Evolutionary conservation across 108 stramenopile genomes (phyloP), one percentile per base, ranked within the genome.

Genomic region (Cafeteria roenbergensis): DNA sequence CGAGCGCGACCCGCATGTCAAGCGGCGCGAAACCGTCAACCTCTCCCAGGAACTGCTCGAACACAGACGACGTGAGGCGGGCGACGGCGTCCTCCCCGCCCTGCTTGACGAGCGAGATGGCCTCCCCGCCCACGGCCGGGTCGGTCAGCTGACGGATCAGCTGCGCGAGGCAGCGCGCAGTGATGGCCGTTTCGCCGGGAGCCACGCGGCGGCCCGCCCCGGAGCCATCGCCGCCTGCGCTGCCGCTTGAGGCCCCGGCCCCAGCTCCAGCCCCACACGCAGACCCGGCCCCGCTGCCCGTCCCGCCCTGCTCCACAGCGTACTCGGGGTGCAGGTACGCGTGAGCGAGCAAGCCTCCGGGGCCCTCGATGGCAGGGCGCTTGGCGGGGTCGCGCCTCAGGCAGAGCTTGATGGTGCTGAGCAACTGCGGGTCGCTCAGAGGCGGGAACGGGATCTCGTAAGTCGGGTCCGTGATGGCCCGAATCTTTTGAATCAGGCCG

Each of bases 401-500:
- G 56, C 73, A 74, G 22, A 27, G 25, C 29, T 25, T 29, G 36
- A 70, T 34, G 27, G 28, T 27, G 2, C 51, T 68, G 21, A 69
- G 22, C 48, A 64, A 25, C 22, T 58, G 62, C 42, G 48, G 31
- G 4, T 34, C 34, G 17, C 33, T 35, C 35, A 48, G 22, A 24
- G 37, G 34, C 31, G 90, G 88, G 64, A 77, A 90, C 21, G 71
- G 27, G 48, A 95, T 91, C 50, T 70, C 69, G 66, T 92, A 80
- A 31, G 80, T 80, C 26, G 86, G 81, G 65, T 97, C 88, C 30
- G 89, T 83, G 31, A 97, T 95, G n/a, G 90, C 89, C 32, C 88
- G 85, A 0, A 97, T 70, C 75, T 95, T 97, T 67, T 91, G 91
- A 29, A 92, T 88, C 71, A 93, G 87, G 51, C 90, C 87, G 14